Conservation (phyloP, 2,329 filamentous ascomycete genomes). For the Apiospora kogelbergensis region DNA sequence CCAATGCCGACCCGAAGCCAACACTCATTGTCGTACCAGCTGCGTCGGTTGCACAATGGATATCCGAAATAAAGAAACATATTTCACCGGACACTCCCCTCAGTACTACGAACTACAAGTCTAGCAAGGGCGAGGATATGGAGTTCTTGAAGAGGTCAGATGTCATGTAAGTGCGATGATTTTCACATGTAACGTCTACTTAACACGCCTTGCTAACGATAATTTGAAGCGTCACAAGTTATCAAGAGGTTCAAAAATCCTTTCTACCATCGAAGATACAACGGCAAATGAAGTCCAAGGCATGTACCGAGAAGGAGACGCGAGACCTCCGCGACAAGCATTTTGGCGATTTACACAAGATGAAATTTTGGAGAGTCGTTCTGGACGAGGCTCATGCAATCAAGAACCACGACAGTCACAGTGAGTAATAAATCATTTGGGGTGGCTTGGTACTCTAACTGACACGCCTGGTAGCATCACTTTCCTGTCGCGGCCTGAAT, state of each 20-base stretch:
- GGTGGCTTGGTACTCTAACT: background rate
- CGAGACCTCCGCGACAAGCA: background rate
- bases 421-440: background rate
- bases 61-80: background rate
- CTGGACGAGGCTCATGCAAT: slow-evolving; percentile 13
- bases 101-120: background rate
- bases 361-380: slow-evolving; percentile 8
- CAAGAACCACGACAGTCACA: background rate
- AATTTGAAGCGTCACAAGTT: background rate
- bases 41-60: background rate
- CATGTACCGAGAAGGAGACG: background rate
- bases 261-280: background rate
- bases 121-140: background rate
- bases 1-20: background rate
- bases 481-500: background rate
- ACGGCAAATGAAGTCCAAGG: background rate
- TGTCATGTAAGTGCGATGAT: background rate
- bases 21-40: slow-evolving; percentile 2
- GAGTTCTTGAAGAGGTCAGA: background rate
- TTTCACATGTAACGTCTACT: too few relatives aligned
- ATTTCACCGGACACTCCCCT: background rate
- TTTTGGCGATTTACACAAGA: background rate
- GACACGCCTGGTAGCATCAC: background rate
- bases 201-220: background rate
- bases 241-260: background rate